Evolutionary conservation across 495 filamentous ascomycete genomes (phyloP), one percentile per base, ranked within the genome.

Genomic region (Barbatosphaeria neglecta): DNA sequence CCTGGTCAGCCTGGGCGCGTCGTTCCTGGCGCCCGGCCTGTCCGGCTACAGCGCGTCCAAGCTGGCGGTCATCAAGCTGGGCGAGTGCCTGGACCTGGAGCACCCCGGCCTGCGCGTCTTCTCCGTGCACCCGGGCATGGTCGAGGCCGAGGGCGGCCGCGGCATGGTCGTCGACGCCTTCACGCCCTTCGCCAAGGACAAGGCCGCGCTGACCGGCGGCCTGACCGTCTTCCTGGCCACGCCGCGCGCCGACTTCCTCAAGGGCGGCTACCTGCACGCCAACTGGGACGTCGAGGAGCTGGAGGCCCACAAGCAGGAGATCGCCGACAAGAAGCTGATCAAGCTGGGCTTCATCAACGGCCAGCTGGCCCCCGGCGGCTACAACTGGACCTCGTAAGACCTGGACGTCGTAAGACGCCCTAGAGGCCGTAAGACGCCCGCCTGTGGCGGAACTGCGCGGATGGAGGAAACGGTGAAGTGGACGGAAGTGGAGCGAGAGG

Each of bases 221-320:
- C 35, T 55, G 33, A 61, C 63, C 1, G 50, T 73, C 37, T 73
- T 66, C 52, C 46, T 73, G 24, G 43, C 48, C n/a, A 65, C 54
- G 31, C 53, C 60, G 35, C 56, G 66, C 44, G 59, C 58, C 28
- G 55, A 57, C 18, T 71, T 54, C 46, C 47, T 70, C 43, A 52
- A 53, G 8, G 66, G 65, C 5, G 46, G 63, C 38, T 55, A 57
- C 42, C 10, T 70, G 6, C 50, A 50, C 28, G 60, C 51, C n/a
- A 67, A 67, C 37, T 72, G 63, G 66, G 60, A 70, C 50, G 56
- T 69, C 10, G 59, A 63, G 18, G 64, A 68, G 59, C 51, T 70
- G 45, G 60, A 67, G 47, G 38, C 38, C 2, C 54, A 63, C 42
- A 65, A 64, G 53, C 54, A 64, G 17, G 62, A 67, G 37, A 68